Percentiles rank a stretch among this genome's conserved stretches.
Conservation (phyloP, 108 stramenopile species). For the Cyclotella atomus region DNA sequence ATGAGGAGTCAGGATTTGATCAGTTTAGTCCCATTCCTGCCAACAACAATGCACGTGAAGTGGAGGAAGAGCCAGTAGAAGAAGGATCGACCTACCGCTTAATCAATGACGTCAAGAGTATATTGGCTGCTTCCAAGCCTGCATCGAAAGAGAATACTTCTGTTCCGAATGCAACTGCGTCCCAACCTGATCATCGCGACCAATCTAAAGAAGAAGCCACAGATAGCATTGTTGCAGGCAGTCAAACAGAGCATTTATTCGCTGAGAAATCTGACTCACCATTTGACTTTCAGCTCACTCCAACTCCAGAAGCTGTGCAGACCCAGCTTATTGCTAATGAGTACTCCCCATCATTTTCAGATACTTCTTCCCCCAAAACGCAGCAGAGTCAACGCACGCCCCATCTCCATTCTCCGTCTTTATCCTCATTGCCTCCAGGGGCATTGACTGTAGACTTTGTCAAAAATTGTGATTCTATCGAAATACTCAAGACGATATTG, state of each 20-base stretch:
- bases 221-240: too few relatives aligned
- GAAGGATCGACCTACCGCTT: neutral
- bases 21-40: neutral
- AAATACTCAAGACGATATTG: constrained; percentile 21
- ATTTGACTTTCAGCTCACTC: too few relatives aligned
- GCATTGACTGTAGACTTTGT: constrained; percentile 41
- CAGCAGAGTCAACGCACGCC: neutral
- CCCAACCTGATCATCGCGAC: too few relatives aligned
- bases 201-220: too few relatives aligned
- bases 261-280: too few relatives aligned
- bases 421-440: constrained; percentile 24
- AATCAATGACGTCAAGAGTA: neutral
- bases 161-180: too few relatives aligned
- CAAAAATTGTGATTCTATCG: constrained; percentile 10
- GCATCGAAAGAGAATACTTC: too few relatives aligned
- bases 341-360: neutral
- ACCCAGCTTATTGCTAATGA: neutral
- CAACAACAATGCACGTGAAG: too few relatives aligned
- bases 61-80: too few relatives aligned
- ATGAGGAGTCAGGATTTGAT: neutral
- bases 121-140: neutral
- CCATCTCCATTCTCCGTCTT: constrained; percentile 19
- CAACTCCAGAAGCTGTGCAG: too few relatives aligned
- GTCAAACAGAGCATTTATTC: too few relatives aligned
- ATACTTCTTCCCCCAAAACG: neutral